Evolutionary conservation across 192 early-diverging fungal species (phyloP), one percentile per base, ranked within the genome.

Genomic region (Coemansia sp.): DNA sequence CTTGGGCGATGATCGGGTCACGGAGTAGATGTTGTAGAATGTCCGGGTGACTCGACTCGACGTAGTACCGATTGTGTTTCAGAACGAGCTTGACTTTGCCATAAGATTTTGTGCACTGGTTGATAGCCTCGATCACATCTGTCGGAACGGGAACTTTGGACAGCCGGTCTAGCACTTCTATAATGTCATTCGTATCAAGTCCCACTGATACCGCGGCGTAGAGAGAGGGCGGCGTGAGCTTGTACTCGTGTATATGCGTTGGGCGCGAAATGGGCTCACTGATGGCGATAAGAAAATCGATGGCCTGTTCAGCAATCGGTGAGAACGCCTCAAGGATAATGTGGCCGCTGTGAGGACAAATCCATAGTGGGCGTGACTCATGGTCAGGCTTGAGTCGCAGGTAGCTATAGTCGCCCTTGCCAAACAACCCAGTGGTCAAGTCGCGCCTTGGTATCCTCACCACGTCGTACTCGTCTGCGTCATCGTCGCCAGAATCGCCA

Each of bases 201-300:
- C 98, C 98, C 2, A 98, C 95, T 36, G 95, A 96, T 6, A 99
- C 95, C n/a, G 95, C 96, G 16, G 98, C 98, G 72, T 98, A 96
- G 4, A 99, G 86, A 29, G 94, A 96, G 69, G 96, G 97, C 21
- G 93, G 88, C 1, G 98, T 98, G 46, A 99, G 75, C 70, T 91
- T 89, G 84, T 98, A 99, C 80, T 99, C 98, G 66, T 78, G 82
- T 40, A 69, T 69, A 57, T 73, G 63, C 45, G 80, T 76, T 14
- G 86, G 90, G 73, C 93, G 86, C 70, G 90, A 93, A 5, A 98
- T 87, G 50, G 98, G 98, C 72, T 99, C 98, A 57, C 94, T 92
- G 62, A 99, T 94, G 17, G 96, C 90, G 50, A 95, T 93, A 16
- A 98, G 75, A 73, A 98, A 96, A 85, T 99, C 98, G 53, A 94